Conservation (phyloP, 2,329 filamentous ascomycete species). For the Cercospora sesami region DNA sequence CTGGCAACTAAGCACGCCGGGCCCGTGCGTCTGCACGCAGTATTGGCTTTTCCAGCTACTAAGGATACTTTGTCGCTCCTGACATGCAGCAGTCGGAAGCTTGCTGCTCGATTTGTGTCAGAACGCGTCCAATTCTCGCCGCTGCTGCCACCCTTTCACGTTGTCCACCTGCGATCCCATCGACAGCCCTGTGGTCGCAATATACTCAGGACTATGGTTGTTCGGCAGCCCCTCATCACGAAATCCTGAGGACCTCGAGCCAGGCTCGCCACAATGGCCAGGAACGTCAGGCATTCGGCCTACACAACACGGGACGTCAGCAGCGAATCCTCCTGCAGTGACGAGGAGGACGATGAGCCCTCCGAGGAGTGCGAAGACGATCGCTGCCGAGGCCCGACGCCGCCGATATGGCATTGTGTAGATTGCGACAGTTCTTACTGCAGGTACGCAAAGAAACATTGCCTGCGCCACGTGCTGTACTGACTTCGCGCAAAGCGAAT, state of each 20-base stretch:
- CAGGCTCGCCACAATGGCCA: conserved; percentile 10
- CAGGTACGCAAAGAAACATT: conserved; percentile 27
- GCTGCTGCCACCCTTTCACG: neutral
- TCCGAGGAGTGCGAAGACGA: conserved; percentile 38
- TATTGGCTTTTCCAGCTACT: conserved; percentile 2
- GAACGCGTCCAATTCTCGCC: neutral
- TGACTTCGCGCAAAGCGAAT: conserved; percentile 28
- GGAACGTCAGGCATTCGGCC: conserved; percentile 10
- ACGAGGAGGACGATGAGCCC: conserved; percentile 15
- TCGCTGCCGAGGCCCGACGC: conserved; percentile 32
- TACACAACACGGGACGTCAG: conserved; percentile 11
- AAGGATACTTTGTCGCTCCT: conserved; percentile 6
- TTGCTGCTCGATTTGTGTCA: conserved; percentile 8
- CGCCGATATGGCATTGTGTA: conserved; percentile 37
- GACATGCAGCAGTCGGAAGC: conserved; percentile 3
- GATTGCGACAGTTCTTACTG: conserved; percentile 40
- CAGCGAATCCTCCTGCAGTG: conserved; percentile 19
- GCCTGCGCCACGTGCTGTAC: neutral
- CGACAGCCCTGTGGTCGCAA: neutral
- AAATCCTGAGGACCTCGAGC: neutral
- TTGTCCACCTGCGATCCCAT: neutral
- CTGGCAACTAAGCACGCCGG: conserved; percentile 7
- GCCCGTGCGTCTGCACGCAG: conserved; percentile 7
- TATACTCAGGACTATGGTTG: conserved; percentile 6
- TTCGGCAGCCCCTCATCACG: conserved; percentile 6